A percentile compares a stretch with the other conserved stretches of the same genome.
Conservation (phyloP, 768 basidiomycete genomes). For the Terana coerulea region DNA sequence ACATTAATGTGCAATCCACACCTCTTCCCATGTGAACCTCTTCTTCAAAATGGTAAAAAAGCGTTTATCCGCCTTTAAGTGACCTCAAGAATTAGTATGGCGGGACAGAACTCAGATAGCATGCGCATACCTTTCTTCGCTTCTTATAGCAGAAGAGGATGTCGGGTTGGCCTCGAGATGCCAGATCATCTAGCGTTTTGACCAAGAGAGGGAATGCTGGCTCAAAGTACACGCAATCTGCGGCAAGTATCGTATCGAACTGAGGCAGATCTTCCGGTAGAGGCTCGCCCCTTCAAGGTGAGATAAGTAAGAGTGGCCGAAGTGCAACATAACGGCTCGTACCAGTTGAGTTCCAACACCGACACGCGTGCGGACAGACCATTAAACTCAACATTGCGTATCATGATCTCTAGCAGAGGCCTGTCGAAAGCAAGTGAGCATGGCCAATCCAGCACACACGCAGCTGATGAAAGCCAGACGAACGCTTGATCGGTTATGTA, state of each 20-base stretch:
- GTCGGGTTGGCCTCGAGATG: slow-evolving; percentile 43
- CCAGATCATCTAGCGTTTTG: slow-evolving; percentile 67
- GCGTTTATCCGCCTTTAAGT: slow-evolving; percentile 83
- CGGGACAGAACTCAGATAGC: no score
- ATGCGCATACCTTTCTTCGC: slow-evolving; percentile 67
- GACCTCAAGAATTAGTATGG: no score
- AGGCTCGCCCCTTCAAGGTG: slow-evolving; percentile 55
- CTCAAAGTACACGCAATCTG: slow-evolving; percentile 96
- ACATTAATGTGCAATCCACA: slow-evolving; percentile 26
- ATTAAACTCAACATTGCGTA: slow-evolving; percentile 67
- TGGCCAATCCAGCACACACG: neutral
- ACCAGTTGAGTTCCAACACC: slow-evolving; percentile 84
- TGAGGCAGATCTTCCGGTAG: slow-evolving; percentile 38
- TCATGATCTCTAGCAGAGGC: slow-evolving; percentile 76
- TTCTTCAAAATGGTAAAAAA: slow-evolving; percentile 82
- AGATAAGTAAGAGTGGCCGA: slow-evolving; percentile 3
- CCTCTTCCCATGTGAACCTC: slow-evolving; percentile 70
- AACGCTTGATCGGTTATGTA: slow-evolving; percentile 91
- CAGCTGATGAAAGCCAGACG: slow-evolving; percentile 34
- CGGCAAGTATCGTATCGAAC: slow-evolving; percentile 77
- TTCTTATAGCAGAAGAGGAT: slow-evolving; percentile 94
- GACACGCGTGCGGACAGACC: slow-evolving; percentile 44
- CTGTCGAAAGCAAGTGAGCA: slow-evolving; percentile 35
- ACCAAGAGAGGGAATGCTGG: slow-evolving; percentile 88
- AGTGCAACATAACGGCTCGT: slow-evolving; percentile 7